These are phyloP conservation scores for Boletus rubescentipes DNA, from an alignment of 768 basidiomycete species.

Conservation along the genomic window DNA sequence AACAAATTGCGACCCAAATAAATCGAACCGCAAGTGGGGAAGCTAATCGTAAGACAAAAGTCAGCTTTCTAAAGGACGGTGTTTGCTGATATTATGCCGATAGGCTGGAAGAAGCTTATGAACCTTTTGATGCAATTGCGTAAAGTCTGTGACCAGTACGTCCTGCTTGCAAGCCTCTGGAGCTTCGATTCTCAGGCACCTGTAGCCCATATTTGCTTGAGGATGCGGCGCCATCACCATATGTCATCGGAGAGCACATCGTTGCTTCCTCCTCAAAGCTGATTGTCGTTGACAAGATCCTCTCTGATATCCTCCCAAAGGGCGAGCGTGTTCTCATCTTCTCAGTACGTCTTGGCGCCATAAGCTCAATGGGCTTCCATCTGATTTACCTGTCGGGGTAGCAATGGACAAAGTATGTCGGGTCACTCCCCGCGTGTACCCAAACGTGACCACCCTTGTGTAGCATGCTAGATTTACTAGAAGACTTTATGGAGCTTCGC, in stretches of 20 bases:
- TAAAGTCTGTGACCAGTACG: constrained; percentile 69
- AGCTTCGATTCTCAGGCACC: constrained; percentile 1
- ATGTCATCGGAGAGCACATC: constrained; percentile 52
- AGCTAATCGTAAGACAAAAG: constrained; percentile 27
- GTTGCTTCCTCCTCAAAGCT: constrained; percentile 57
- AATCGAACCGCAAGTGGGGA: constrained; percentile 30
- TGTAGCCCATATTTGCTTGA: constrained; percentile 53
- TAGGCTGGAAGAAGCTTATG: constrained; percentile 58
- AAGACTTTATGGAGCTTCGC: constrained; percentile 65
- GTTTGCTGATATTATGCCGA: not conserved
- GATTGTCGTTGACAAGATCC: constrained; percentile 57
- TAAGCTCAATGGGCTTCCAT: not conserved
- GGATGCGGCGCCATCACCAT: constrained; percentile 49
- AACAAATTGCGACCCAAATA: constrained; percentile 40
- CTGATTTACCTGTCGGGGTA: constrained; percentile 26
- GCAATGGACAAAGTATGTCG: constrained; percentile 57
- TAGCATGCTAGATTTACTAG: constrained; percentile 68
- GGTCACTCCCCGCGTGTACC: not conserved
- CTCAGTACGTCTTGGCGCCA: constrained; percentile 41
- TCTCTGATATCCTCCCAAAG: constrained; percentile 54
- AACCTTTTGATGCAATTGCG: constrained; percentile 72
- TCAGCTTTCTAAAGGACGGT: not conserved
- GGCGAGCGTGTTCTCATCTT: constrained; percentile 69
- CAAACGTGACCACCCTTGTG: constrained; percentile 3
- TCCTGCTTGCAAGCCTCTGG: not conserved